Evolutionary conservation across 1,284 basidiomycete genomes (phyloP), one percentile per base, ranked within the genome.

Genomic region (Singerocomus inundabilis): DNA sequence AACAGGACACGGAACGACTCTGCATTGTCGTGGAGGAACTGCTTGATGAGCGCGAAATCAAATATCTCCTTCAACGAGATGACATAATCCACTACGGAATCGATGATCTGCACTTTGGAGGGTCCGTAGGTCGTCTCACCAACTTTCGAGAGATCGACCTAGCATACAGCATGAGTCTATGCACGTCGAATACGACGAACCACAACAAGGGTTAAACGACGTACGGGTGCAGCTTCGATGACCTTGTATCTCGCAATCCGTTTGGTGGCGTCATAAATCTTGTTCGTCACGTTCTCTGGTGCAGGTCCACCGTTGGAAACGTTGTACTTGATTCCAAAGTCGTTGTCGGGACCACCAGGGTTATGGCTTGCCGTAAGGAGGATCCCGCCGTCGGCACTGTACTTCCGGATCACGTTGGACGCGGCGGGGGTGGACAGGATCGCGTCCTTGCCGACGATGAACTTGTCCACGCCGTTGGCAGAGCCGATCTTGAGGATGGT

Each of bases 261-360:
- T 78, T 92, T 95, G 51, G 93, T 94, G 70, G 85, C 85, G 67
- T 93, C 90, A 70, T 82, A 97, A 61, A 99, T 98, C 73, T 85
- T 87, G 76, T 99, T 80, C 18, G 96, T 99, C 51, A 99, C 88
- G 57, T 77, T 82, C 74, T 99, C 96, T 2, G 96, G 94, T 9
- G 96, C 96, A 25, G 96, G 96, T 0, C 96, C 97, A 57, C 96
- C 96, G 64, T 99, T 99, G 39, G 87, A 86, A 51, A 94, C 88
- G 75, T 99, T 99, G 79, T 97, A 98, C 76, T 99, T 99, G 83
- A 99, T 98, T 53, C 96, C 96, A 70, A 99, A 99, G 73, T 99
- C 96, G 63, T 91, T 91, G 63, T 98, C 82, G 26, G 97, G 96
- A 38, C 96, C 96, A 55, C 96, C 96, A 10, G 96, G 95, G 74